Conservation (phyloP, 2,329 filamentous ascomycete genomes). For the Arthrobotrys iridis region DNA sequence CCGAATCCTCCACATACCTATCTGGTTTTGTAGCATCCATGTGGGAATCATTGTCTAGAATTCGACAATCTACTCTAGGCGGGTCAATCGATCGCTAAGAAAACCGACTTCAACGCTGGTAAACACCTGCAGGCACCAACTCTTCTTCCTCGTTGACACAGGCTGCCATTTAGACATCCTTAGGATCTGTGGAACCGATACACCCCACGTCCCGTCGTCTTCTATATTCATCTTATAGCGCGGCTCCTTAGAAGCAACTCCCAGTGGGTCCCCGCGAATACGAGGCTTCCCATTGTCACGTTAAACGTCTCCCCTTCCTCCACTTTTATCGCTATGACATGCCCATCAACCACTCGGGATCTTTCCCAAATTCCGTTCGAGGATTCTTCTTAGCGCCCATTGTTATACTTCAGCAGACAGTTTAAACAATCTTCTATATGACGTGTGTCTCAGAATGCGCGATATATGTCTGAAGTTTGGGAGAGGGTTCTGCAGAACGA, state of each 20-base stretch:
- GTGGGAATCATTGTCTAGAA: neutral
- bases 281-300: conserved; percentile 24
- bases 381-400: conserved; percentile 2
- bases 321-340: conserved; percentile 30
- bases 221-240: neutral
- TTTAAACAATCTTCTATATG: conserved; percentile 38
- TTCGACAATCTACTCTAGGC: neutral
- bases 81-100: neutral
- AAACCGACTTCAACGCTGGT: neutral
- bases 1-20: conserved; percentile 21
- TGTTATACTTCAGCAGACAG: conserved; percentile 6
- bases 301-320: neutral
- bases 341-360: conserved; percentile 35
- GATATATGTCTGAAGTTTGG: conserved; percentile 42
- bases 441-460: conserved; percentile 54
- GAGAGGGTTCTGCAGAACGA: neutral
- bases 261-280: conserved; percentile 42
- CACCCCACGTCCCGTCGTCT: conserved; percentile 30
- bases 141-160: too few species aligned
- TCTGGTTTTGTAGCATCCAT: conserved; percentile 1
- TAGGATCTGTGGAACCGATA: conserved; percentile 2
- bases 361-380: conserved; percentile 18
- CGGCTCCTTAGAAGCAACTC: neutral
- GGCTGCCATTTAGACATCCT: neutral
- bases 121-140: too few species aligned